Base-by-base conservation (phyloP, 202 grass and related monocot species). In the Elaeis oleifera region DNA sequence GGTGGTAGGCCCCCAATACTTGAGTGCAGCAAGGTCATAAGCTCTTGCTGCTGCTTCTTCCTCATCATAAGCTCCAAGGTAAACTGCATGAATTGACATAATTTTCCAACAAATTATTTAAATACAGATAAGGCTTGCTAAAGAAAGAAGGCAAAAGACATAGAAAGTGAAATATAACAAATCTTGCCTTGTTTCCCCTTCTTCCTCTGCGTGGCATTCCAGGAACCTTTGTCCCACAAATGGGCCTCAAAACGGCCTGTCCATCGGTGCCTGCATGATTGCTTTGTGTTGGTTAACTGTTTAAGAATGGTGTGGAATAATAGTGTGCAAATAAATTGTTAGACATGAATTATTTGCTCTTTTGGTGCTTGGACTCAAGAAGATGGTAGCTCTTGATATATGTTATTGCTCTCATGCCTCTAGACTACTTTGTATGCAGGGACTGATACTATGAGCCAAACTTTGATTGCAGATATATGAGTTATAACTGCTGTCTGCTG, bases 131-230 rank as follows among this genome's bases (percentile, higher is more conserved):
- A 13, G 36, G 36, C 36, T 44, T 13, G 4, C 26, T 18, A 32
- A 19, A 36, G n/a, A 48, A 18, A 44, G 49, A 39, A 68, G 24
- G 21, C 23, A 18, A 32, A 22, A 51, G 61, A 65, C 14, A 13
- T 1, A 36, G 7, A 36, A 52, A 63, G 16, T 15, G 17, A 27
- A 21, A 27, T 48, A 26, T 26, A 64, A 24, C 36, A 23, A 59
- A n/a, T 23, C n/a, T 16, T 64, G 80, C 86, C 86, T 79, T 90
- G 86, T 49, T 82, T 90, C 6, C 86, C 86, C 56, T 85, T 90
- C 64, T 85, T 90, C 68, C 76, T 90, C 65, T 90, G 87, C 5
- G 82, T 82, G 18, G 82, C 72, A 70, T 90, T 90, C 82, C 86
- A 90, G 0, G 86, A 85, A 20, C 65, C 78, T 27, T 85, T 90